Base-by-base conservation (phyloP, 306 rosid genomes). In the Styphnolobium japonicum region DNA sequence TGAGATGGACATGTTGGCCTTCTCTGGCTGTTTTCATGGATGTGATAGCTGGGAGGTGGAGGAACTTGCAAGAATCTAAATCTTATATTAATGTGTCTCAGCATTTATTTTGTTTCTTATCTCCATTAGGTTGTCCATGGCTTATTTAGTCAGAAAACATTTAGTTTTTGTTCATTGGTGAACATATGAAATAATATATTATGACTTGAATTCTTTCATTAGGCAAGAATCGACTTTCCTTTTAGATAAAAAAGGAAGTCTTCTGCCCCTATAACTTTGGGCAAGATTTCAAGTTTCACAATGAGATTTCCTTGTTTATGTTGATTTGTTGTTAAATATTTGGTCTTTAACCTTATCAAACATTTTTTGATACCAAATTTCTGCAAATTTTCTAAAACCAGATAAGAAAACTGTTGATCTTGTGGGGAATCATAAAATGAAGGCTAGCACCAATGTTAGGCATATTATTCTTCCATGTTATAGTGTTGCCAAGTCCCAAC, bases 381-480 rank as follows among this genome's bases (percentile, higher is more conserved):
- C 97, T 51, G 34, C 73, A 11, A 94, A 82, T 83, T 94, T 94
- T 85, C 87, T 92, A 25, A 94, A 94, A 80, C 56, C 78, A 55
- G 71, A 82, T 62, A 94, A 92, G 92, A 84, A 85, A 86, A 94
- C 98, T 71, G 92, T 60, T 5, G 98, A 94, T 86, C 95, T 94
- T 79, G 97, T 94, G 36, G 98, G 98, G 71, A 94, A 92, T 79
- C 93, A 91, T 76, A 94, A 87, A 67, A 92, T 94, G 98, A 94
- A 94, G 81, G 98, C 97, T 34, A 92, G 97, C 81, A 75, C 69
- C 48, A 91, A 76, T 86, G 97, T 94, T 55, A 87, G 97, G 55
- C 98, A 94, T 87, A 92, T 94, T 80, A 91, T 90, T 85, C 91
- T 94, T 80, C 98, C 98, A 1, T 94, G 97, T 82, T 85, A 87